These are phyloP conservation scores for Backusella westeae DNA, from an alignment of 192 early-diverging fungal genomes.

Conservation along the genomic window DNA sequence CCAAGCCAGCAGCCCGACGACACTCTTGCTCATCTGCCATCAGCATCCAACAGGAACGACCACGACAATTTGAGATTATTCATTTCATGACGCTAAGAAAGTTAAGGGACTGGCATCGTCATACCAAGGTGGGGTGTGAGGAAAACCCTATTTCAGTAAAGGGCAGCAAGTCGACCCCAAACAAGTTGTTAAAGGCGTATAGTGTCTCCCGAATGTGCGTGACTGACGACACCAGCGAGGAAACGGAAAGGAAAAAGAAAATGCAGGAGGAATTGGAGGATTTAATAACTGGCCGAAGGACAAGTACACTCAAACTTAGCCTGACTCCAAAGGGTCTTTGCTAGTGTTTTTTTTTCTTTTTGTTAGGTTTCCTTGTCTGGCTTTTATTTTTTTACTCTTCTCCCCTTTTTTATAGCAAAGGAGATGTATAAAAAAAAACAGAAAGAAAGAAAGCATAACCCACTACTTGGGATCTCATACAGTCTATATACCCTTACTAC, in stretches of 20 bases:
- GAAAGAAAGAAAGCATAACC: background rate
- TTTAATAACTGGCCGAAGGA: constrained; percentile 27
- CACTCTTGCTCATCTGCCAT: constrained; percentile 18
- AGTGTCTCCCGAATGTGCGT: constrained; percentile 5
- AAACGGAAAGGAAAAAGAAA: constrained; percentile 1
- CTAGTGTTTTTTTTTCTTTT: background rate
- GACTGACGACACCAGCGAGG: background rate
- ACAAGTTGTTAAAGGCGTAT: constrained; percentile 18
- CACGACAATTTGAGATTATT: background rate
- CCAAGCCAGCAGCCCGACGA: constrained; percentile 2
- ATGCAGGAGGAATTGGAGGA: constrained; percentile 31
- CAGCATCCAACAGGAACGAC: background rate
- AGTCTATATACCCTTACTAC: too few relatives aligned
- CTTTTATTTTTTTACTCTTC: too few relatives aligned
- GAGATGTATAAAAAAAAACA: background rate
- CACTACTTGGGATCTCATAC: background rate
- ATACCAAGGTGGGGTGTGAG: background rate
- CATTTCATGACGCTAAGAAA: background rate
- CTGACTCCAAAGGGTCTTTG: constrained; percentile 26
- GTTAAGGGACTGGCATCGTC: background rate
- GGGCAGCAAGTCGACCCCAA: constrained; percentile 20
- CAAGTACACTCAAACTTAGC: constrained; percentile 35
- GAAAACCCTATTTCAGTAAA: background rate
- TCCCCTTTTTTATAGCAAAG: background rate
- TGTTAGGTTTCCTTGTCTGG: background rate